These are phyloP conservation scores for Suhomyces kunorum DNA, from an alignment of 1,139 yeast species.

Conservation along the genomic window DNA sequence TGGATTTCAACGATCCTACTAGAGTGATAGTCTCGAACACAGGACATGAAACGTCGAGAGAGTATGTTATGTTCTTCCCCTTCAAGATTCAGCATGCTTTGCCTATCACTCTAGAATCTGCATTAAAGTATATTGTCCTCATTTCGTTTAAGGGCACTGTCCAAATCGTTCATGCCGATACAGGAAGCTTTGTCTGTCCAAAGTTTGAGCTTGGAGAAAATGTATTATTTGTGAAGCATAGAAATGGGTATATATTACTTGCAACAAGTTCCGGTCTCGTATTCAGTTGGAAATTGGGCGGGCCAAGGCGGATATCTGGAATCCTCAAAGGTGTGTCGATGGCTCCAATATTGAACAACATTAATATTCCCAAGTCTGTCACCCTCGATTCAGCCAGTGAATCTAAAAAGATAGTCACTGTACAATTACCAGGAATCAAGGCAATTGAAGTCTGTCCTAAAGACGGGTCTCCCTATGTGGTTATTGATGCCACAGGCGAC, in stretches of 20 bases:
- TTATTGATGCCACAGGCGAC: conserved; percentile 36
- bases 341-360: conserved; percentile 50
- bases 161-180: conserved; percentile 68
- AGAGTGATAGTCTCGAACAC: conserved; percentile 37
- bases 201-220: conserved; percentile 61
- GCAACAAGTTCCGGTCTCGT: conserved; percentile 51
- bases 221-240: conserved; percentile 55
- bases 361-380: conserved; percentile 14
- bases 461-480: conserved; percentile 47
- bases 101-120: conserved; percentile 32
- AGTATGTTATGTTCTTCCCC: conserved; percentile 41
- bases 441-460: conserved; percentile 33
- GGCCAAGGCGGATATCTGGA: conserved; percentile 14
- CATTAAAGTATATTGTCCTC: conserved; percentile 48
- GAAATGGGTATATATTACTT: conserved; percentile 54
- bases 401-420: conserved; percentile 14
- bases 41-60: conserved; percentile 17
- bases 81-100: conserved; percentile 44
- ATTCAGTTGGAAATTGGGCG: conserved; percentile 48
- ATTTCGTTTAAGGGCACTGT: conserved; percentile 71
- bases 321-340: conserved; percentile 47
- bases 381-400: conserved; percentile 7
- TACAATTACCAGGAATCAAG: conserved; percentile 30
- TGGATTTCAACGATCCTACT: conserved; percentile 51
- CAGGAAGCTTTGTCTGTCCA: conserved; percentile 54